Conservation (phyloP, 2,329 filamentous ascomycete species). For the Fusarium sterilihyphosum region DNA sequence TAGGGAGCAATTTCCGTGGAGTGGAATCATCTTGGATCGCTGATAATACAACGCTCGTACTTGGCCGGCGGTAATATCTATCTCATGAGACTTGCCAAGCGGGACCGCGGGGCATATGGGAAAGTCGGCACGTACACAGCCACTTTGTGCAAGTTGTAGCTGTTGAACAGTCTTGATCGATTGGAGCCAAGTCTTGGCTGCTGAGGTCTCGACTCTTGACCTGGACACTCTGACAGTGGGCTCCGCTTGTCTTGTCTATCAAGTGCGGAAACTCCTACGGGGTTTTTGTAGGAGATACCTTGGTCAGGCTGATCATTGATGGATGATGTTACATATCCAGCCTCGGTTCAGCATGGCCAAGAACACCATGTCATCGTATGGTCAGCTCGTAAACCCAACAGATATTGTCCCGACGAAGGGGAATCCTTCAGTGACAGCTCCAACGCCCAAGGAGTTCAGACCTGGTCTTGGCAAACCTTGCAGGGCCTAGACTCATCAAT, state of each 20-base stretch:
- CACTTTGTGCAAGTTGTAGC: constrained; percentile 21
- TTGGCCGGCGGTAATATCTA: constrained; percentile 22
- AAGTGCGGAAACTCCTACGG: constrained; percentile 2
- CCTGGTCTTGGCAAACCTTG: constrained; percentile 29
- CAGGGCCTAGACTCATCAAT: constrained; percentile 24
- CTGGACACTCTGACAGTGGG: constrained; percentile 26
- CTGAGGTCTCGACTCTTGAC: constrained; percentile 40
- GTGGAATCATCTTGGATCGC: constrained; percentile 4
- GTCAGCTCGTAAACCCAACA: constrained; percentile 13
- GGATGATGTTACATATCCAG: neutral
- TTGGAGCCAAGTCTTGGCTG: constrained; percentile 44
- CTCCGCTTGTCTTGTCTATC: constrained; percentile 23
- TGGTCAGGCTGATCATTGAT: neutral
- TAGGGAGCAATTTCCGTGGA: constrained; percentile 6
- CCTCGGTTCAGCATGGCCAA: constrained; percentile 16
- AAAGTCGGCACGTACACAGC: constrained; percentile 38
- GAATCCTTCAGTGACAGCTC: constrained; percentile 33
- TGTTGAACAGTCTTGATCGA: constrained; percentile 24
- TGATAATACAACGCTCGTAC: constrained; percentile 10
- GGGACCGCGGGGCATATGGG: constrained; percentile 31
- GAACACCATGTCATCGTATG: constrained; percentile 6
- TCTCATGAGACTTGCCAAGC: constrained; percentile 37
- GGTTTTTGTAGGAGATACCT: neutral
- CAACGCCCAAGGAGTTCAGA: neutral
- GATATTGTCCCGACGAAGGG: constrained; percentile 21